phyloP scores from a whole-genome alignment of 2,329 filamentous ascomycete genomes.

The Fusarium brevicatenulatum region DNA sequence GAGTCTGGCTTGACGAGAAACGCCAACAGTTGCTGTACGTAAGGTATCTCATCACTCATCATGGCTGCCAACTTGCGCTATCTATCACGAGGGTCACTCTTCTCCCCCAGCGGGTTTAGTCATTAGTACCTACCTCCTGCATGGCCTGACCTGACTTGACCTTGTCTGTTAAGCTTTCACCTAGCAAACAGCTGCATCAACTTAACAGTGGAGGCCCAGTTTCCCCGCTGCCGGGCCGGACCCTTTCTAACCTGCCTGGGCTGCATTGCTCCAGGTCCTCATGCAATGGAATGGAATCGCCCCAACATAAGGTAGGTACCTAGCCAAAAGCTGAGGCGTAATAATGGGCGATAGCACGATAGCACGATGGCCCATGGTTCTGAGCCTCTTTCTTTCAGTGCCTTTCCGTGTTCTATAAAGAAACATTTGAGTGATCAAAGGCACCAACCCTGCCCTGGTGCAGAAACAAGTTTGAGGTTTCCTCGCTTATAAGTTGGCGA shows the following conservation, averaged over 20 bases:
- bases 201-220: slow-evolving; percentile 38
- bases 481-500: slow-evolving; percentile 1
- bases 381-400: not conserved
- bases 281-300: slow-evolving; percentile 7
- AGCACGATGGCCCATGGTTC: not conserved
- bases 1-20: slow-evolving; percentile 31
- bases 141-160: not conserved
- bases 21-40: slow-evolving; percentile 7
- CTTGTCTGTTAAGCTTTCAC: slow-evolving; percentile 25
- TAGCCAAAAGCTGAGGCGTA: slow-evolving; percentile 2
- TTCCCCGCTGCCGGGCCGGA: slow-evolving; percentile 35
- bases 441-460: not conserved
- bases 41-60: slow-evolving; percentile 8
- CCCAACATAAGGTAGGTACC: not conserved
- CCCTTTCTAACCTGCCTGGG: slow-evolving; percentile 18
- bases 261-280: slow-evolving; percentile 19
- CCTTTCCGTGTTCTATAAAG: not conserved
- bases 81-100: slow-evolving; percentile 37
- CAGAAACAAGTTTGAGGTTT: not conserved
- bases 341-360: slow-evolving; percentile 27
- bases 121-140: slow-evolving; percentile 8
- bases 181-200: not conserved
- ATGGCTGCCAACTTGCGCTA: slow-evolving; percentile 7
- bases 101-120: slow-evolving; percentile 14
- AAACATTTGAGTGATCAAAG: not conserved